These are phyloP conservation scores for sweet orange (Citrus sinensis) DNA, from an alignment of 345 rosid species.

Conservation along the genomic window DVS_A1.0 CM039163.1:26005501-26006000, in stretches of 20 bases:
- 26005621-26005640: slow-evolving; percentile 19
- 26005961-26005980: not conserved
- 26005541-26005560: slow-evolving; percentile 60
- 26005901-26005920: not conserved
- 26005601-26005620: slow-evolving; percentile 62
- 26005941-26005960: too few species aligned
- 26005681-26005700: not conserved
- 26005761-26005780: too few species aligned
- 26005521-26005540: slow-evolving; percentile 66
- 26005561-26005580: slow-evolving; percentile 53
- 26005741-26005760: not conserved
- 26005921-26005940: not conserved
- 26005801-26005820: too few species aligned
- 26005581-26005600: slow-evolving; percentile 52
- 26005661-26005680: not conserved
- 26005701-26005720: not conserved
- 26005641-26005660: not conserved
- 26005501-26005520: slow-evolving; percentile 71
- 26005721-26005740: not conserved
- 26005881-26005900: not conserved
- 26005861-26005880: too few species aligned
- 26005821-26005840: accelerated
- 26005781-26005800: too few species aligned
- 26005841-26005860: too few species aligned
- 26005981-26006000: not conserved